A percentile compares a stretch with the other conserved stretches of the same genome.
Conservation (phyloP, 2,329 filamentous ascomycete genomes). For the Arthrinium phaeospermum region DNA sequence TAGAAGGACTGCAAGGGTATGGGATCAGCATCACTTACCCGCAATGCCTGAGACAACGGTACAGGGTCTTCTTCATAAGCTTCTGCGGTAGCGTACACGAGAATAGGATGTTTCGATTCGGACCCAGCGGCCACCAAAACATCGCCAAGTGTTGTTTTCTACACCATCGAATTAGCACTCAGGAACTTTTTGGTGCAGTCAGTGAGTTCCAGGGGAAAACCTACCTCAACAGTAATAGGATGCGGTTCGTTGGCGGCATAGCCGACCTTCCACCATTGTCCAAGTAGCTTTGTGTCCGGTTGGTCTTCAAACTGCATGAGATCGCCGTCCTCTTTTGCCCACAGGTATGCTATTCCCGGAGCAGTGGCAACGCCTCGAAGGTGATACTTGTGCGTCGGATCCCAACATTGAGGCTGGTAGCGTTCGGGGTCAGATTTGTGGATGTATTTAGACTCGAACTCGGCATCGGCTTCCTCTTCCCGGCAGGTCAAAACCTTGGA, state of each 20-base stretch:
- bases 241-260: conserved; percentile 46
- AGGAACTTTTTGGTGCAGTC: background rate
- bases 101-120: conserved; percentile 52
- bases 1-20: conserved; percentile 18
- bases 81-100: conserved; percentile 60
- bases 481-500: conserved; percentile 39
- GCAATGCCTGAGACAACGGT: conserved; percentile 46
- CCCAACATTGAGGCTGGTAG: conserved; percentile 44
- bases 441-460: conserved; percentile 31
- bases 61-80: conserved; percentile 45
- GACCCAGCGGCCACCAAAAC: conserved; percentile 53
- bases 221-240: conserved; percentile 57
- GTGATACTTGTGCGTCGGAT: conserved; percentile 49
- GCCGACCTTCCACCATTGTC: conserved; percentile 62
- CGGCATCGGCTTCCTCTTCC: conserved; percentile 37
- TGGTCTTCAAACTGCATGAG: conserved; percentile 49
- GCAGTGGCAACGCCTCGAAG: conserved; percentile 58
- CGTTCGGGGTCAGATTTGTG: conserved; percentile 31
- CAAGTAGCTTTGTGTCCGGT: conserved; percentile 39
- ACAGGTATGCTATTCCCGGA: conserved; percentile 56
- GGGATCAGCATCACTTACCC: conserved; percentile 35
- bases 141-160: conserved; percentile 55
- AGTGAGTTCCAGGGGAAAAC: conserved; percentile 21
- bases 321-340: conserved; percentile 48
- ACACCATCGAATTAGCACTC: background rate